Base-by-base conservation (phyloP, 1,284 basidiomycete genomes). In the Golubevia pallescens region DNA sequence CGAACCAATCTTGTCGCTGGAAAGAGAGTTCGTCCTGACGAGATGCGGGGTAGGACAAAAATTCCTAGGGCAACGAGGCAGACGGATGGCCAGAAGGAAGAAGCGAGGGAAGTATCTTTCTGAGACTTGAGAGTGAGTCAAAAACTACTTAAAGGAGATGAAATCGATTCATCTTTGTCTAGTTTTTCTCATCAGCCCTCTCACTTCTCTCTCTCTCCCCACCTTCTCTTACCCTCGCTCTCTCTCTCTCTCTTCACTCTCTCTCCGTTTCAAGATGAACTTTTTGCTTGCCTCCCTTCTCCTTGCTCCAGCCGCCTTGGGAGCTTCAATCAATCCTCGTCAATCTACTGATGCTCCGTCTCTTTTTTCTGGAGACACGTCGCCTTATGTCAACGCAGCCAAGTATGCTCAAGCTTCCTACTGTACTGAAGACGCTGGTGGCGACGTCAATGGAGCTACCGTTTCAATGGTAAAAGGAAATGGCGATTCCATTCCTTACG, bases 391-490 rank as follows among this genome's bases (percentile, higher is more conserved):
- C 42, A 48, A 48, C 42, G 42, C 75, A 3, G 75, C 75, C 8
- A 69, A 71, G 61, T 71, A 73, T 38, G 24, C 75, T 6, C 75
- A 74, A 58, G 63, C 66, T 10, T 69, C 71, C 21, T 77, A 77
- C 71, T 75, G 75, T 60, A 58, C 51, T 24, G 62, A 58, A 14
- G 56, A 61, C 2, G 69, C 71, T 0, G 70, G 73, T 4, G 7
- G 64, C n/a, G 70, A 51, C 16, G 61, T 80, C 13, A 73, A 72
- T 32, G 73, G 71, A 20, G 69, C 74, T 10, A 58, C 65, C 55
- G 67, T 81, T 14, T 69, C 78, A 20, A 78, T 73, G 68, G 62
- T 64, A 0, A 63, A 60, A 5, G 79, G 79, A 23, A 73, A 81
- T 62, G 77, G 75, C 8, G 53, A 63, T 48, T 48, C 62, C 32